Conservation (phyloP, 805 yeast genomes). For the Wickerhamomyces bisporus region DNA sequence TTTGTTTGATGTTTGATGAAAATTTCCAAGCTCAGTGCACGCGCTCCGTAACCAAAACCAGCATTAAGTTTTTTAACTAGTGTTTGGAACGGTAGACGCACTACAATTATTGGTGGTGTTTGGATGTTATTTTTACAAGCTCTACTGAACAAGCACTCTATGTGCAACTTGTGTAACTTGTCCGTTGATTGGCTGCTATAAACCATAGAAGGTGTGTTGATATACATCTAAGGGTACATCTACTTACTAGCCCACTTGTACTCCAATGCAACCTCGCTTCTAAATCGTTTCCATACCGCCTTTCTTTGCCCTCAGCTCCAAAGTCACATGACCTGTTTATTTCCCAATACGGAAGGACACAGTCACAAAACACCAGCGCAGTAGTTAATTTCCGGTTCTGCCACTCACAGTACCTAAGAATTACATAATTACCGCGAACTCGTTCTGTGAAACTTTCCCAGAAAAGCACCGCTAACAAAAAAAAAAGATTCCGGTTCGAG, state of each 20-base stretch:
- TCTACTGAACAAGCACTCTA: too few species aligned
- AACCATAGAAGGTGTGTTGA: too few species aligned
- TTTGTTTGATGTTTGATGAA: slow-evolving; percentile 11
- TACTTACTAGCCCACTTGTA: too few species aligned
- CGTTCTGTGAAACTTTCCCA: neutral
- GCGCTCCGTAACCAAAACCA: slow-evolving; percentile 6
- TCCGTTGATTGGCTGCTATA: too few species aligned
- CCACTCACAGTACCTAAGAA: slow-evolving; percentile 1
- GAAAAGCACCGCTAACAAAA: slow-evolving; percentile 3
- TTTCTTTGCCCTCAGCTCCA: neutral
- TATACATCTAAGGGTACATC: too few species aligned
- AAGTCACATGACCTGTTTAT: slow-evolving; percentile 1
- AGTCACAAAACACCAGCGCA: slow-evolving; percentile 4
- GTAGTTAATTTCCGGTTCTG: neutral
- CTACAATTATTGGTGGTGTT: neutral
- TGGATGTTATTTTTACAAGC: neutral
- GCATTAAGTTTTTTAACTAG: too few species aligned
- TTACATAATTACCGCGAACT: slow-evolving; percentile 8
- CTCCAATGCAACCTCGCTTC: too few species aligned
- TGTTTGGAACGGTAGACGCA: neutral
- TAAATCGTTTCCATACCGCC: too few species aligned
- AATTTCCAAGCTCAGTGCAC: slow-evolving; percentile 1
- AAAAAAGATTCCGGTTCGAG: slow-evolving; percentile 10
- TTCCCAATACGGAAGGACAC: neutral
- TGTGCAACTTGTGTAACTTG: too few species aligned